phyloP scores from a whole-genome alignment of 2,329 filamentous ascomycete genomes.

The Alternaria alternata region DNA sequence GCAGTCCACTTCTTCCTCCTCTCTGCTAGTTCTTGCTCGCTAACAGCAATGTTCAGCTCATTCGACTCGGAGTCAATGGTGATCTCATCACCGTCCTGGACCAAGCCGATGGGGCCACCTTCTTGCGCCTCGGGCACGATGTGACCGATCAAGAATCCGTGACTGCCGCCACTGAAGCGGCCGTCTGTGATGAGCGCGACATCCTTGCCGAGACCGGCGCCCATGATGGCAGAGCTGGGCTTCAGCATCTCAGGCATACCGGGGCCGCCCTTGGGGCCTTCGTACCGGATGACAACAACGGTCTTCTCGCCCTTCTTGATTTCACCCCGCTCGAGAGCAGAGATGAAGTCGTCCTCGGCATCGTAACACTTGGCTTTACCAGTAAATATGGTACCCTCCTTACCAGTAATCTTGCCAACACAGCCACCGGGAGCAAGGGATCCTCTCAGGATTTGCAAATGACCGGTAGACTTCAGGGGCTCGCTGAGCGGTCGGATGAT shows the following conservation, averaged over 20 bases:
- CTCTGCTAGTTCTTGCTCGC: conserved; percentile 67
- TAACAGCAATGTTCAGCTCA: conserved; percentile 70
- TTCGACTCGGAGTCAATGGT: conserved; percentile 82
- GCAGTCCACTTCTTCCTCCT: conserved; percentile 61
- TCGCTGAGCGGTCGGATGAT: conserved; percentile 74
- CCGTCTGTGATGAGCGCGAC: conserved; percentile 78
- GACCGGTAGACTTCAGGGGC: conserved; percentile 75
- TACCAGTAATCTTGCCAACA: conserved; percentile 80
- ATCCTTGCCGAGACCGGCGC: conserved; percentile 74
- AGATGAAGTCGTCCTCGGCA: conserved; percentile 73
- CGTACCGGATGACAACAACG: conserved; percentile 78
- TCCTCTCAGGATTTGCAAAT: conserved; percentile 76
- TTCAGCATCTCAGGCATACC: conserved; percentile 82
- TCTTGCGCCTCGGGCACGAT: conserved; percentile 88
- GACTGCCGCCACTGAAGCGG: conserved; percentile 80
- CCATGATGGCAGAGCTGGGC: conserved; percentile 76
- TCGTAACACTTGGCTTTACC: conserved; percentile 77
- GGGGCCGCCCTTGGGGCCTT: conserved; percentile 75
- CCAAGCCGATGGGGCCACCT: conserved; percentile 83
- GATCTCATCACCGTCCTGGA: conserved; percentile 81
- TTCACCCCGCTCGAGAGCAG: conserved; percentile 70
- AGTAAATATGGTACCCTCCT: conserved; percentile 73
- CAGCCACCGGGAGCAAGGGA: conserved; percentile 73
- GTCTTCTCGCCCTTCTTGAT: conserved; percentile 80
- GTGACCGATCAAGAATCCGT: conserved; percentile 88